Conservation (phyloP, 2,329 filamentous ascomycete genomes). For the Mycosphaerelloides madeirae region DNA sequence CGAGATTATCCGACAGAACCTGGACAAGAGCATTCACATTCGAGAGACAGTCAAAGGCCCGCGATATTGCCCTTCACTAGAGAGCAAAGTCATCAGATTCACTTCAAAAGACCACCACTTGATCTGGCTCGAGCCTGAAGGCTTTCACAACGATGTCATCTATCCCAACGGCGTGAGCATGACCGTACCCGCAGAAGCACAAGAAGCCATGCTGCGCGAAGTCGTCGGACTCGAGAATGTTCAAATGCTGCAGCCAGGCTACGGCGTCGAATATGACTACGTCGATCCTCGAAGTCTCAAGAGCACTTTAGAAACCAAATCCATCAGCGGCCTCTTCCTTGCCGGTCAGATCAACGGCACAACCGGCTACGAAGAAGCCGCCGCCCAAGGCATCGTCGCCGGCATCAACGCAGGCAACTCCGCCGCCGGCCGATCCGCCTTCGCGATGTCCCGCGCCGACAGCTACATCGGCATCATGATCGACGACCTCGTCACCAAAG, state of each 20-base stretch:
- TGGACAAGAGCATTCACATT: conserved; percentile 96
- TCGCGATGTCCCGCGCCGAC: conserved; percentile 73
- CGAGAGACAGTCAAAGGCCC: conserved; percentile 91
- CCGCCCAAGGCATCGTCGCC: conserved; percentile 85
- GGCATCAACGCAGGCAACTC: conserved; percentile 91
- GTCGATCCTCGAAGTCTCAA: conserved; percentile 86
- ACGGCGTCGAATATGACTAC: conserved; percentile 53
- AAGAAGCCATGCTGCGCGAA: conserved; percentile 78
- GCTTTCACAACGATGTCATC: conserved; percentile 80
- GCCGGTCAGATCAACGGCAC: conserved; percentile 98
- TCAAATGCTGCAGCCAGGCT: conserved; percentile 32
- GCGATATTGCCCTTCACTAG: conserved; percentile 89
- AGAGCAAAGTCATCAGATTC: conserved; percentile 90
- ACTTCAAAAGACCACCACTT: conserved; percentile 74
- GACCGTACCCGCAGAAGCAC: conserved; percentile 86
- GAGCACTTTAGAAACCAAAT: conserved; percentile 89
- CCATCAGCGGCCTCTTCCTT: conserved; percentile 80
- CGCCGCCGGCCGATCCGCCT: conserved; percentile 58
- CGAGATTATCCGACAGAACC: conserved; percentile 75
- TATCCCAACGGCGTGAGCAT: conserved; percentile 97
- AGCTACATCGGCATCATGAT: conserved; percentile 99
- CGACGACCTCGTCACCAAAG: conserved; percentile 93
- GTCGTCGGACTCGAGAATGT: conserved; percentile 85
- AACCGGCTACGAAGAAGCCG: conserved; percentile 95
- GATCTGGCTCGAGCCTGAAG: conserved; percentile 96